Evolutionary conservation across 2,329 filamentous ascomycete genomes (phyloP).

Genomic region (Monilinia fructigena): DNA sequence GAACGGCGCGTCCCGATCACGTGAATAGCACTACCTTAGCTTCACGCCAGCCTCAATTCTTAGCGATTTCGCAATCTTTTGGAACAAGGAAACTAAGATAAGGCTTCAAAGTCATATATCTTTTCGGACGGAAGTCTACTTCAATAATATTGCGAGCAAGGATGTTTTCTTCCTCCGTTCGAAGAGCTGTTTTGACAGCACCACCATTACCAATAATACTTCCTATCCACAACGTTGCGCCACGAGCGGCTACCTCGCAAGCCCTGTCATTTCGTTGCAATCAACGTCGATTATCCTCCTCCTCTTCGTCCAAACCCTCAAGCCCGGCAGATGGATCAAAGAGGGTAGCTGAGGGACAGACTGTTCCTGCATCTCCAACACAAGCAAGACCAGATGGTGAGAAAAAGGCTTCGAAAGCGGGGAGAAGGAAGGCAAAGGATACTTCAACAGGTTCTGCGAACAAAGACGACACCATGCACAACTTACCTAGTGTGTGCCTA

Average conservation of each 20-base stretch:
- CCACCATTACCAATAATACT: constrained; percentile 35
- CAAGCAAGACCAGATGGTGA: constrained; percentile 31
- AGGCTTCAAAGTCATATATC: constrained; percentile 16
- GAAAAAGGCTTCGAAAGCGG: constrained; percentile 46
- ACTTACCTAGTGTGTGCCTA: constrained; percentile 72
- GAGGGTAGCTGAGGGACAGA: constrained; percentile 31
- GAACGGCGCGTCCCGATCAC: background rate
- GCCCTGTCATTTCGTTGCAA: constrained; percentile 36
- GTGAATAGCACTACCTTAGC: background rate
- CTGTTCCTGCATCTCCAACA: constrained; percentile 32
- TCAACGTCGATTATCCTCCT: constrained; percentile 41
- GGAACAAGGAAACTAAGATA: constrained; percentile 23
- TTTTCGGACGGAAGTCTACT: constrained; percentile 5
- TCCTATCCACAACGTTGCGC: constrained; percentile 32
- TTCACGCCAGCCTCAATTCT: constrained; percentile 11
- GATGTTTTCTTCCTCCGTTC: constrained; percentile 41
- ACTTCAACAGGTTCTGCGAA: constrained; percentile 41
- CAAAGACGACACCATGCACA: constrained; percentile 50
- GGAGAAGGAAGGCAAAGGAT: constrained; percentile 58
- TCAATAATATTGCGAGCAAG: constrained; percentile 28
- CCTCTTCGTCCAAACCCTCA: constrained; percentile 43
- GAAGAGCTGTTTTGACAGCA: constrained; percentile 36
- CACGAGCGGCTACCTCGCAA: constrained; percentile 34
- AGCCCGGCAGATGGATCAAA: constrained; percentile 41
- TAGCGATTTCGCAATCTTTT: constrained; percentile 11